These are phyloP conservation scores for Cyberlindnera amylophila DNA, from an alignment of 805 yeast species.

Conservation along the genomic window DNA sequence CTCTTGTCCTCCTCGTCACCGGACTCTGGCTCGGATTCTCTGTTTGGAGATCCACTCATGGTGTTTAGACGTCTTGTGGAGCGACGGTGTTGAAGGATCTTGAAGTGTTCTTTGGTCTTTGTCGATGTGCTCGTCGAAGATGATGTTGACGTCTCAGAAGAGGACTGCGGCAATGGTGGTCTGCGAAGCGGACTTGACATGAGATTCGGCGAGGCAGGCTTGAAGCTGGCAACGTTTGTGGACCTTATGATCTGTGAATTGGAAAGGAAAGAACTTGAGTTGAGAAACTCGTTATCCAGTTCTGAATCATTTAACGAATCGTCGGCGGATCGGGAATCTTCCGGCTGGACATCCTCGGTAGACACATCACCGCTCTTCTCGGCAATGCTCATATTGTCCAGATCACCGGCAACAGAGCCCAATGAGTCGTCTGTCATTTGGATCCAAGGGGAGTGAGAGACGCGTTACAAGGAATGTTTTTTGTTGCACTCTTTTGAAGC, in stretches of 20 bases:
- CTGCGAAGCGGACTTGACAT: constrained; percentile 23
- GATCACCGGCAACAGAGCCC: neutral
- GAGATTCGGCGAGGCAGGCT: constrained; percentile 5
- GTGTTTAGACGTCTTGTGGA: neutral
- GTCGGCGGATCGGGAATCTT: neutral
- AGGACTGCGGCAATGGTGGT: constrained; percentile 4
- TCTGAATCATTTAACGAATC: constrained; percentile 3
- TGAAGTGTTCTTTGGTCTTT: constrained; percentile 4
- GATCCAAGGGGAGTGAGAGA: too few species aligned
- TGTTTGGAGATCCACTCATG: neutral
- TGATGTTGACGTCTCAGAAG: too few species aligned
- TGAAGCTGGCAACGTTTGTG: constrained; percentile 19
- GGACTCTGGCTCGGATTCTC: neutral
- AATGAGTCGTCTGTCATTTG: neutral
- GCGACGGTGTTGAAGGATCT: neutral
- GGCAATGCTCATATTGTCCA: constrained; percentile 3
- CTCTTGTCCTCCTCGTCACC: constrained; percentile 17
- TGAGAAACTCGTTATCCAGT: constrained; percentile 21
- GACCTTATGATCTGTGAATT: constrained; percentile 26
- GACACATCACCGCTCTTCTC: constrained; percentile 9
- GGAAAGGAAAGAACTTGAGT: constrained; percentile 27
- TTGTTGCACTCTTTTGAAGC: too few species aligned
- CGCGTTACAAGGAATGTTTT: too few species aligned
- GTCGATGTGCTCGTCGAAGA: neutral
- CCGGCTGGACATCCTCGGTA: constrained; percentile 2